A percentile compares a stretch with the other conserved stretches of the same genome.
Conservation (phyloP, 2,329 filamentous ascomycete genomes). For the Aspergillus brasiliensis region DNA sequence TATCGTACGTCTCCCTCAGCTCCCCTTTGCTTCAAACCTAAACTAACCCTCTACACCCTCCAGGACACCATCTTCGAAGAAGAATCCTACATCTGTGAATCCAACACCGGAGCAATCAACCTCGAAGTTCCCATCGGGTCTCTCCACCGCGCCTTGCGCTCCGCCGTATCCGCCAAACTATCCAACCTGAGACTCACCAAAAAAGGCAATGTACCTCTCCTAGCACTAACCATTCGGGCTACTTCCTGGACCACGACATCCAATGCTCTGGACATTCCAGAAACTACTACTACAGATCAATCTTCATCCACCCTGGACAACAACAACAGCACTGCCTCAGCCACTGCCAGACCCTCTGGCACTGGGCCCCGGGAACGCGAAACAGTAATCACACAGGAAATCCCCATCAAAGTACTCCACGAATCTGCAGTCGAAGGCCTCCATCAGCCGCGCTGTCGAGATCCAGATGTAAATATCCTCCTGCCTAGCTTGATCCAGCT, state of each 20-base stretch:
- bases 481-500: constrained; percentile 84
- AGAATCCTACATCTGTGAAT: constrained; percentile 76
- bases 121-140: constrained; percentile 89
- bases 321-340: constrained; percentile 38
- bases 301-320: constrained; percentile 25
- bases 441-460: constrained; percentile 85
- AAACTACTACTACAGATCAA: constrained; percentile 7
- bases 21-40: no score
- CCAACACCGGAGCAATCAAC: constrained; percentile 91
- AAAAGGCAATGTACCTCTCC: constrained; percentile 80
- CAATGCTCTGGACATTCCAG: constrained; percentile 59
- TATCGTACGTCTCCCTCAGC: constrained; percentile 32
- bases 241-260: constrained; percentile 42
- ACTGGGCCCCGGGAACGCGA: constrained; percentile 67
- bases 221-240: constrained; percentile 87
- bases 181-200: constrained; percentile 90
- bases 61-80: constrained; percentile 83
- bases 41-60: not conserved
- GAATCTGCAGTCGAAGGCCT: constrained; percentile 85
- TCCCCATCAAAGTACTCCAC: constrained; percentile 88
- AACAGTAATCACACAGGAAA: constrained; percentile 91
- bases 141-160: constrained; percentile 87
- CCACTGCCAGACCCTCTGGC: constrained; percentile 43
- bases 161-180: constrained; percentile 76
- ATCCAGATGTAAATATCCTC: constrained; percentile 92